Percentiles rank a stretch among this genome's conserved stretches.
phyloP scores from a whole-genome alignment of 2,329 filamentous ascomycete genomes.

The Mycogone perniciosa region DNA sequence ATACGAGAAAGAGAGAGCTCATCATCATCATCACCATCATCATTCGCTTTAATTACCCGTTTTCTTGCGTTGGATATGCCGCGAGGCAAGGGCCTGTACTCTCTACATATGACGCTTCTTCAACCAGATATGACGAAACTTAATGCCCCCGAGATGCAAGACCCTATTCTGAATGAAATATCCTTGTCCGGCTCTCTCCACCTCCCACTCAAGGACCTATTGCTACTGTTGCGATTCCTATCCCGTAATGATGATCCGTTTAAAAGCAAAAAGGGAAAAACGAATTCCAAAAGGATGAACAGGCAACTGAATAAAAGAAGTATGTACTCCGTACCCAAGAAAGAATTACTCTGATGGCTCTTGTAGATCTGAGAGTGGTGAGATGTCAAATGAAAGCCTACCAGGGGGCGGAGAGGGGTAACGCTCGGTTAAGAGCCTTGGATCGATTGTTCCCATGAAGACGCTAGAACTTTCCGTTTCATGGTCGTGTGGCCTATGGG shows the following conservation, averaged over 20 bases:
- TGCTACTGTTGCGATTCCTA: no score
- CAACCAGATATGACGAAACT: neutral
- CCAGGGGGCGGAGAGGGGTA: neutral
- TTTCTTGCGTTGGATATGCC: neutral
- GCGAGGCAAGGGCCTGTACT: neutral
- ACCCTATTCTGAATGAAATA: no score
- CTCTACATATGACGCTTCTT: neutral
- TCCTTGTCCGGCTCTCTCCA: no score
- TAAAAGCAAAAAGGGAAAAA: neutral
- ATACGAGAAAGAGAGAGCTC: neutral
- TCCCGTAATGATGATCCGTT: neutral
- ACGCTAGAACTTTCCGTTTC: neutral
- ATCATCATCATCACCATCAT: neutral
- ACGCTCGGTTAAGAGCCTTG: neutral
- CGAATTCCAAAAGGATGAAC: neutral
- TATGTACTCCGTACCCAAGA: neutral
- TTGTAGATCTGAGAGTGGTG: neutral
- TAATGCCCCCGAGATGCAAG: neutral
- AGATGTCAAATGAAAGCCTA: neutral
- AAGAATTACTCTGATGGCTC: neutral
- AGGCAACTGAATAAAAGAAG: neutral
- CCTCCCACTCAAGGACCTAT: no score
- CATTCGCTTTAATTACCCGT: neutral
- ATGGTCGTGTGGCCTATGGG: neutral
- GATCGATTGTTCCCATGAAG: slow-evolving; percentile 5